A percentile compares a stretch with the other conserved stretches of the same genome.
Evolutionary conservation across 176 grass and related monocot genomes (phyloP).

Genomic region (Musa schizocarpa): DNA sequence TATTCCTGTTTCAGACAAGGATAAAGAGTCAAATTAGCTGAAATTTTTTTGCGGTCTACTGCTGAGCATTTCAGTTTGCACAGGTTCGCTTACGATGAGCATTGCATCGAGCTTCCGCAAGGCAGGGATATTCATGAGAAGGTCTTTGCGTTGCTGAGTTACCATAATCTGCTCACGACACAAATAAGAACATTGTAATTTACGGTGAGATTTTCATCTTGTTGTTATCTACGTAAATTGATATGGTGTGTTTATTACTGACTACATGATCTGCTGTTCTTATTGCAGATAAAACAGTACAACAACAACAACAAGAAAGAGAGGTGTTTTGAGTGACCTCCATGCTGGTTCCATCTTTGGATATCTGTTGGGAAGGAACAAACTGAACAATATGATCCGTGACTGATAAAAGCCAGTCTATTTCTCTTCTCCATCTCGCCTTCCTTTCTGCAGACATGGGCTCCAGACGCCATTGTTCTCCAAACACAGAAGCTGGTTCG

Average conservation of each 20-base stretch:
- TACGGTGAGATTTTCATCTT: too few relatives aligned
- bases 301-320: too few relatives aligned
- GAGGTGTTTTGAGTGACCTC: not conserved
- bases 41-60: too few relatives aligned
- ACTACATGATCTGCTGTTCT: too few relatives aligned
- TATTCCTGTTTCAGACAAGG: not conserved
- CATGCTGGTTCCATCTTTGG: not conserved
- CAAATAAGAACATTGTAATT: too few relatives aligned
- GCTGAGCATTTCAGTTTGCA: too few relatives aligned
- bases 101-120: not conserved
- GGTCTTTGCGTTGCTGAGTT: conserved; percentile 7
- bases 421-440: not conserved
- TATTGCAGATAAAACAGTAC: too few relatives aligned
- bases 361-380: conserved; percentile 1
- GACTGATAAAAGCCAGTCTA: not conserved
- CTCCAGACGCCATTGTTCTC: not conserved
- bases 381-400: conserved; percentile 4
- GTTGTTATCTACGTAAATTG: too few relatives aligned
- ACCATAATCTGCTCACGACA: not conserved
- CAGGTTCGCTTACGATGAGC: not conserved
- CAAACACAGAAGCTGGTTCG: not conserved
- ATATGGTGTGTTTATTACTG: too few relatives aligned
- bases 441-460: not conserved
- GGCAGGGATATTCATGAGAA: not conserved
- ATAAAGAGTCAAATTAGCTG: not conserved